A percentile compares a stretch with the other conserved stretches of the same genome.
Conservation (phyloP, 176 grass and related monocot genomes). For the Saccharum officinarum region DNA sequence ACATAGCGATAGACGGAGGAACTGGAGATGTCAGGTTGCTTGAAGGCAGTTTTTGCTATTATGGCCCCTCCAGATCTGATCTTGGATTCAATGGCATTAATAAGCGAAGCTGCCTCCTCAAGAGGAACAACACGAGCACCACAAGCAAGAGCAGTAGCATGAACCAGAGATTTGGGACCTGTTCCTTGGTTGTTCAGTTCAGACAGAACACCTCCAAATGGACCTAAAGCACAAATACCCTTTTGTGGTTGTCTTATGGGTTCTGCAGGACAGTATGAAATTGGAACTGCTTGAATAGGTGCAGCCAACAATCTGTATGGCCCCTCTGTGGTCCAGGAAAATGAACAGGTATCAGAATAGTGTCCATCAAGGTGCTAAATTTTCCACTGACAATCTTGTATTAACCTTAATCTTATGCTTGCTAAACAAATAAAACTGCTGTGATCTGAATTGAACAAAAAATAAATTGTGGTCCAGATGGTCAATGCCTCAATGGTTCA, state of each 20-base stretch:
- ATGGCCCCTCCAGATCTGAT: constrained; percentile 76
- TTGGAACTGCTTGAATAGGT: constrained; percentile 73
- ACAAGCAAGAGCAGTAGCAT: constrained; percentile 85
- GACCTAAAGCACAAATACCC: constrained; percentile 28
- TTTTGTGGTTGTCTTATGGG: constrained; percentile 26
- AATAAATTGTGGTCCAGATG: not conserved
- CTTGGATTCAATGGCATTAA: constrained; percentile 72
- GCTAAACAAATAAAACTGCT: not conserved
- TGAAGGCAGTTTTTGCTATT: constrained; percentile 48
- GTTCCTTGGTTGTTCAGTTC: constrained; percentile 33
- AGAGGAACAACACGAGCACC: constrained; percentile 70
- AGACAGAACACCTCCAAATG: constrained; percentile 22
- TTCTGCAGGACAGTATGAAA: constrained; percentile 69
- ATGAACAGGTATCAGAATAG: constrained; percentile 28
- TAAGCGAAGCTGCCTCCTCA: constrained; percentile 58
- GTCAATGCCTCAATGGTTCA: not conserved
- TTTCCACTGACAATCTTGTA: not conserved
- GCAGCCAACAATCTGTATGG: constrained; percentile 39
- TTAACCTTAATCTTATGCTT: not conserved
- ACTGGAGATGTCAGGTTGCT: constrained; percentile 21
- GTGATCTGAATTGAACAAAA: not conserved
- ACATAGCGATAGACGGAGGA: constrained; percentile 32
- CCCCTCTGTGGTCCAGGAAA: constrained; percentile 42
- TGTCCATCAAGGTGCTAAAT: constrained; percentile 12
- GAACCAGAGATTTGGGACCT: constrained; percentile 48